A percentile compares a stretch with the other conserved stretches of the same genome.
These are phyloP conservation scores for Ormosia emarginata DNA, from an alignment of 306 rosid genomes.

Conservation along the genomic window DNA sequence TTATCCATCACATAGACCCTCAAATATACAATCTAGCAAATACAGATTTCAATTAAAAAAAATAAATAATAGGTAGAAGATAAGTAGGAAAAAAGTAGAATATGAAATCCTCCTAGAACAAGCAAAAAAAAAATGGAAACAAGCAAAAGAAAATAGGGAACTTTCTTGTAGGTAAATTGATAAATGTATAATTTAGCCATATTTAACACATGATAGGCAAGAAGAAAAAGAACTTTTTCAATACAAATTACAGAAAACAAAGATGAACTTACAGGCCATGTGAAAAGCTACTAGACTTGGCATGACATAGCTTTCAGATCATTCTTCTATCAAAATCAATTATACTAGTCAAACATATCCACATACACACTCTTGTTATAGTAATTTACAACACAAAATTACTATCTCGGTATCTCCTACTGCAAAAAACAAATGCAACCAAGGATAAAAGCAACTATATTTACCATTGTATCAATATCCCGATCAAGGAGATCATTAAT, in stretches of 20 bases:
- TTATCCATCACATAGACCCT: neutral
- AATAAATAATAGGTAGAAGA: neutral
- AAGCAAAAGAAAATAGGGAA: neutral
- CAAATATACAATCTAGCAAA: neutral
- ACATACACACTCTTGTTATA: neutral
- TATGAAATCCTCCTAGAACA: neutral
- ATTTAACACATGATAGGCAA: neutral
- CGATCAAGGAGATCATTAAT: slow-evolving; percentile 82
- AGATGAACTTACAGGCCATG: neutral
- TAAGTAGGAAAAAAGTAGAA: neutral
- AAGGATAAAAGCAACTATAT: neutral
- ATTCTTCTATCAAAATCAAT: neutral
- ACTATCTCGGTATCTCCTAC: neutral
- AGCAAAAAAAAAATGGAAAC: neutral
- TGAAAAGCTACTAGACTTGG: slow-evolving; percentile 12
- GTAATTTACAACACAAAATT: slow-evolving; percentile 9
- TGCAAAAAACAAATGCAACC: neutral
- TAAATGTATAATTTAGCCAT: neutral
- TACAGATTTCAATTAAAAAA: neutral
- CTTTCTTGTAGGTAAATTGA: neutral
- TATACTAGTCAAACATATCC: neutral
- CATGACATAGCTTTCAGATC: slow-evolving; percentile 12
- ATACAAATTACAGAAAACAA: neutral
- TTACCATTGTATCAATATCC: slow-evolving; percentile 77
- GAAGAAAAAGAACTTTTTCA: neutral